Conservation (phyloP, 2,329 filamentous ascomycete species). For the Paraphaeosphaeria minitans region DNA sequence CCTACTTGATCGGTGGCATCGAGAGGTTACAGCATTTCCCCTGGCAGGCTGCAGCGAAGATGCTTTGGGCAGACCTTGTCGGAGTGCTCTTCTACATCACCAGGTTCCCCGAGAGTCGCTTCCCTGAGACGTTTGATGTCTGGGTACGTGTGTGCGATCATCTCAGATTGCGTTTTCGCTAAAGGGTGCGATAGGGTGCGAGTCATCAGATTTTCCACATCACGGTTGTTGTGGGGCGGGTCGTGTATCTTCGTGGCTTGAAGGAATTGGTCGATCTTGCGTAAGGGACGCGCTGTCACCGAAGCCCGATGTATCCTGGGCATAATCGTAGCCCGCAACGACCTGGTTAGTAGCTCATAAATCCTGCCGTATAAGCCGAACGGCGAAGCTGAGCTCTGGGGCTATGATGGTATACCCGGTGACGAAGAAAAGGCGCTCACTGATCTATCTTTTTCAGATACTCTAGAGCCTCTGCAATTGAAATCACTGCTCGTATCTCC, state of each 20-base stretch:
- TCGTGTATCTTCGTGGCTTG: conserved; percentile 6
- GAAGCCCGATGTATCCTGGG: too few species aligned
- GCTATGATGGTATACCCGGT: too few species aligned
- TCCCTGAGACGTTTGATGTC: conserved; percentile 8
- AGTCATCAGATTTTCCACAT: conserved; percentile 15
- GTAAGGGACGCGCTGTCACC: not conserved
- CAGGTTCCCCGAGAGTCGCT: conserved; percentile 3
- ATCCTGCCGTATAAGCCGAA: too few species aligned
- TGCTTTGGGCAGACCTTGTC: not conserved
- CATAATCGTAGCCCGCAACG: too few species aligned
- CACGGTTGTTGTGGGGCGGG: conserved; percentile 3
- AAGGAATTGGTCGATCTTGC: conserved; percentile 11
- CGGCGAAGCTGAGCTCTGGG: too few species aligned
- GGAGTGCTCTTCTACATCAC: conserved; percentile 5
- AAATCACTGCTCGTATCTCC: not conserved
- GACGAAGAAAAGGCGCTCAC: too few species aligned
- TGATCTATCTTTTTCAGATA: too few species aligned
- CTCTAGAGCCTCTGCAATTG: not conserved
- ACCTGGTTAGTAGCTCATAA: too few species aligned
- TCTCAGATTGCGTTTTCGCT: not conserved
- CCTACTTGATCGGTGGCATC: not conserved
- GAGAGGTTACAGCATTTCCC: conserved; percentile 1
- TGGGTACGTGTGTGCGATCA: conserved; percentile 1
- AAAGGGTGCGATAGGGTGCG: not conserved
- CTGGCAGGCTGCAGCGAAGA: not conserved